phyloP scores from a whole-genome alignment of 441 rosid species.

The Syzygium syzygioides region DNA sequence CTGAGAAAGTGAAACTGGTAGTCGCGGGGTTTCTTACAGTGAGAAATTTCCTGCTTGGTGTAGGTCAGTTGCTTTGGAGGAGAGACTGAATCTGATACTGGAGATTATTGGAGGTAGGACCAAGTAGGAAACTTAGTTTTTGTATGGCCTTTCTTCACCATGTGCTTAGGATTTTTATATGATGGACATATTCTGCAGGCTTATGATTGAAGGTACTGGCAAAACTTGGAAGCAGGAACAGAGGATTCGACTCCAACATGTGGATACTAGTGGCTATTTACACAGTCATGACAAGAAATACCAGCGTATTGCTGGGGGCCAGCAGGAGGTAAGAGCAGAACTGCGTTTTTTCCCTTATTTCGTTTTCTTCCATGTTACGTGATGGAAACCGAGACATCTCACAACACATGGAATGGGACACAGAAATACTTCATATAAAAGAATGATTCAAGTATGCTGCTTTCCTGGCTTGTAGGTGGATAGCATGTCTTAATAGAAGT shows the following conservation, averaged over 20 bases:
- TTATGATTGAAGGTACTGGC: constrained; percentile 78
- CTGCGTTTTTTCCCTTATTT: not conserved
- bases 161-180: not conserved
- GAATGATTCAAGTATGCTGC: not conserved
- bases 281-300: constrained; percentile 98
- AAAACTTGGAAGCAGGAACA: constrained; percentile 97
- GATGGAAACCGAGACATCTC: not conserved
- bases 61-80: constrained; percentile 98
- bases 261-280: constrained; percentile 87
- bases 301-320: constrained; percentile 96
- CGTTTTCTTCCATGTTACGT: not conserved
- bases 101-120: constrained; percentile 86
- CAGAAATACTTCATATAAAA: not conserved
- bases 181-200: constrained; percentile 33
- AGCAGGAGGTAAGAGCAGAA: constrained; percentile 74
- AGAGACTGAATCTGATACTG: constrained; percentile 85
- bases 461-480: not conserved
- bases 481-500: not conserved
- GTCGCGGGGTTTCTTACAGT: not conserved
- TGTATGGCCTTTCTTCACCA: not conserved
- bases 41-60: constrained; percentile 4
- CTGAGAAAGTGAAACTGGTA: not conserved
- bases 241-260: constrained; percentile 81
- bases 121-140: not conserved
- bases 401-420: not conserved